These are phyloP conservation scores for Fusarium albosuccineum DNA, from an alignment of 2,329 filamentous ascomycete species.

Conservation along the genomic window DNA sequence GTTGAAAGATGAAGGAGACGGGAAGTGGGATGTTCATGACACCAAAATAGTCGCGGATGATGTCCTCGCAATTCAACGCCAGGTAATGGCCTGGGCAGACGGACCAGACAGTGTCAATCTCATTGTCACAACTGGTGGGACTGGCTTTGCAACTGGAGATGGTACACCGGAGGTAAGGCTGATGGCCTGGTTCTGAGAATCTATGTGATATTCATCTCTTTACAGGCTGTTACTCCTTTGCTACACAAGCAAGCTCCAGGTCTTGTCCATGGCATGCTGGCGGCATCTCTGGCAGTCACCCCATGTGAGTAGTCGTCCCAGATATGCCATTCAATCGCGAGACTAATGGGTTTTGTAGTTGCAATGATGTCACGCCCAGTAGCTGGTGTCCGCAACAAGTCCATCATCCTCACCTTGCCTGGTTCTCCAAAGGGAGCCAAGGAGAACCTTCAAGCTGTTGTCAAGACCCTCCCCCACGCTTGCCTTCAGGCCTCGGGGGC, in stretches of 20 bases:
- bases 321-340: neutral
- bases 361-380: slow-evolving; percentile 97
- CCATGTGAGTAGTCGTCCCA: slow-evolving; percentile 76
- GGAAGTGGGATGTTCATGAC: slow-evolving; percentile 77
- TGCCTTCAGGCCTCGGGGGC: slow-evolving; percentile 88
- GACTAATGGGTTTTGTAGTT: slow-evolving; percentile 67
- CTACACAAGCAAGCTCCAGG: slow-evolving; percentile 90
- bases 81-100: slow-evolving; percentile 81
- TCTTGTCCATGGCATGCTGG: slow-evolving; percentile 94
- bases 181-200: neutral
- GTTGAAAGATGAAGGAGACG: slow-evolving; percentile 74
- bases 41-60: slow-evolving; percentile 85
- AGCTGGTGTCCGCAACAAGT: slow-evolving; percentile 85
- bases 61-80: slow-evolving; percentile 78
- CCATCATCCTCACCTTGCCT: slow-evolving; percentile 88
- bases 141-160: slow-evolving; percentile 89
- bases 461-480: slow-evolving; percentile 95
- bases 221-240: slow-evolving; percentile 80
- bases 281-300: slow-evolving; percentile 85
- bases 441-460: slow-evolving; percentile 89
- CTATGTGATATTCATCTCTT: neutral
- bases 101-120: slow-evolving; percentile 74
- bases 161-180: slow-evolving; percentile 83
- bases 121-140: slow-evolving; percentile 90
- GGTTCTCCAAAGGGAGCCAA: slow-evolving; percentile 95